A percentile compares a stretch with the other conserved stretches of the same genome.
Conservation (phyloP, 179 eudicot genomes). For the Camellia oleifera region DNA sequence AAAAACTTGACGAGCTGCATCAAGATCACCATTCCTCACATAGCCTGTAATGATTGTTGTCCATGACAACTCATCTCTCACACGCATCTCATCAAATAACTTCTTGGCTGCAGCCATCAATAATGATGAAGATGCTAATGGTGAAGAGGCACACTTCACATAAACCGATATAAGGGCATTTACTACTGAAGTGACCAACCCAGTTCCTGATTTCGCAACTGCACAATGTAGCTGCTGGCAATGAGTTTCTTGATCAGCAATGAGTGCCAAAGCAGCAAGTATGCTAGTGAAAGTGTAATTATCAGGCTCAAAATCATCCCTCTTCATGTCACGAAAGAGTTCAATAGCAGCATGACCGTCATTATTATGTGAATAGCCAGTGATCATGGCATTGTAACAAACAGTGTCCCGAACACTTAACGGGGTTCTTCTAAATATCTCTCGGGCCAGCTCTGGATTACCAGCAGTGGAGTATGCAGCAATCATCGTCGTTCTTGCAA, state of each 20-base stretch:
- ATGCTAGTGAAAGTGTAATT: conserved; percentile 49
- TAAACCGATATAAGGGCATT: conserved; percentile 60
- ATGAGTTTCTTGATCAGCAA: conserved; percentile 47
- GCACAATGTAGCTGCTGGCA: conserved; percentile 62
- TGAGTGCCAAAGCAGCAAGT: conserved; percentile 42
- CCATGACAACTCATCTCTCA: conserved; percentile 61
- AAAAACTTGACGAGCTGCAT: conserved; percentile 43
- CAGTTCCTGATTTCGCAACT: conserved; percentile 57
- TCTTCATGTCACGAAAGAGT: conserved; percentile 44
- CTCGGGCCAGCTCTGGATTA: conserved; percentile 36
- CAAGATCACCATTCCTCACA: conserved; percentile 53
- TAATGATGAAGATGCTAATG: conserved; percentile 26
- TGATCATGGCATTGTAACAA: conserved; percentile 74
- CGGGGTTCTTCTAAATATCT: conserved; percentile 60
- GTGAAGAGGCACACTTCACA: conserved; percentile 62
- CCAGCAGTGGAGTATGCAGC: conserved; percentile 57
- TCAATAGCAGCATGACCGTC: conserved; percentile 61
- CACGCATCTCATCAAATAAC: conserved; percentile 53
- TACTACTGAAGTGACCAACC: conserved; percentile 42
- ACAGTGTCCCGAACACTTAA: conserved; percentile 55
- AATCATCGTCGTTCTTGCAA: conserved; percentile 63
- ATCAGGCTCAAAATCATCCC: conserved; percentile 37
- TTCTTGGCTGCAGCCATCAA: conserved; percentile 47
- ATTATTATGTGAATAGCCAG: conserved; percentile 52
- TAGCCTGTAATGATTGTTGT: conserved; percentile 68